Evolutionary conservation across 2,329 filamentous ascomycete genomes (phyloP).

Genomic region (Geosmithia flava): DNA sequence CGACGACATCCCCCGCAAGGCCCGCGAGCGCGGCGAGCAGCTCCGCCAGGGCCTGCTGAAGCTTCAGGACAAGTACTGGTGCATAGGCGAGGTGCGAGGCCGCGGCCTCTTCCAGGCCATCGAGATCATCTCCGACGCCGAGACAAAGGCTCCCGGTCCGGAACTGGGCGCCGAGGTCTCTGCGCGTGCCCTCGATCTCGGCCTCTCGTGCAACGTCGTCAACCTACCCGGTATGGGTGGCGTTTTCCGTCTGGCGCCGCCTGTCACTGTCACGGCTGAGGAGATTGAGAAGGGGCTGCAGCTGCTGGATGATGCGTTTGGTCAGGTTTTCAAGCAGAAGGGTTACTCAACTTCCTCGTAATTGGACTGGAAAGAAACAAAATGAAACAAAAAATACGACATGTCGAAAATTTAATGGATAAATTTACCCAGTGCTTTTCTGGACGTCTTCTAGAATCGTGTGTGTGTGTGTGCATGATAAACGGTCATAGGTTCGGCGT

Average conservation of each 20-base stretch:
- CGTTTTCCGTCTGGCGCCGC: constrained; percentile 46
- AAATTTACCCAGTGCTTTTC: no score
- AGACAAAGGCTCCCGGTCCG: constrained; percentile 31
- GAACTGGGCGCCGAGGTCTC: constrained; percentile 35
- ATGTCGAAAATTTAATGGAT: no score
- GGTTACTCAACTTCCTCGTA: background rate
- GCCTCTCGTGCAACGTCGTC: constrained; percentile 44
- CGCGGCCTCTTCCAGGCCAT: constrained; percentile 45
- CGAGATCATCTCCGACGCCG: constrained; percentile 40
- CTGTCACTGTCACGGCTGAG: constrained; percentile 40
- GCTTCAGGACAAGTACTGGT: constrained; percentile 39
- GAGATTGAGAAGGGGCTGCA: constrained; percentile 36
- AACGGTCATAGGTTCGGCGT: no score
- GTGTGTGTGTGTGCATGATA: no score
- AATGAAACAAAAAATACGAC: no score
- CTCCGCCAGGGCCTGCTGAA: constrained; percentile 32
- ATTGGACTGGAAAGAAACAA: no score
- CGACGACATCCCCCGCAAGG: constrained; percentile 34
- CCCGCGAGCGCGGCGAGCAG: constrained; percentile 27
- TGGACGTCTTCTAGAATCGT: no score
- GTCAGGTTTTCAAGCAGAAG: constrained; percentile 1
- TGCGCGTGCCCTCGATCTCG: constrained; percentile 33
- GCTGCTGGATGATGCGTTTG: constrained; percentile 45
- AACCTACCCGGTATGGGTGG: constrained; percentile 42
- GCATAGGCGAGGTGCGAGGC: constrained; percentile 49